A percentile compares a stretch with the other conserved stretches of the same genome.
phyloP scores from a whole-genome alignment of 495 filamentous ascomycete species.

The Neurospora discreta region DNA sequence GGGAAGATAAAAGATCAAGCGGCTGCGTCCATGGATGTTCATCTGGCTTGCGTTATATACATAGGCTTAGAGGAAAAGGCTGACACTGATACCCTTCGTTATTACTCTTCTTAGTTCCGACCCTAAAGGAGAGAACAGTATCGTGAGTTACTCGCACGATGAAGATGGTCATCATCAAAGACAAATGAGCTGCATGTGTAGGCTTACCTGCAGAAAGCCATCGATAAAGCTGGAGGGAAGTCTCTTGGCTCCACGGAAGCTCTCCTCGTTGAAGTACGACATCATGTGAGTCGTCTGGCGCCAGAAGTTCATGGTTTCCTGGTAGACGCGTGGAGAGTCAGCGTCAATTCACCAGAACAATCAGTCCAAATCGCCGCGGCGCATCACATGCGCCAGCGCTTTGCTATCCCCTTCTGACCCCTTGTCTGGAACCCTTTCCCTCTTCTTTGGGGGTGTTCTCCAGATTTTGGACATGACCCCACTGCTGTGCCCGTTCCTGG shows the following conservation, averaged over 20 bases:
- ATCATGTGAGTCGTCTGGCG: conserved; percentile 93
- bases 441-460: neutral
- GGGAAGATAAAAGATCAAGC: neutral
- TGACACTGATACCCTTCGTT: neutral
- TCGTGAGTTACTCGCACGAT: neutral
- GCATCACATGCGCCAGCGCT: neutral
- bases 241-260: conserved; percentile 56
- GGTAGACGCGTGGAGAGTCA: neutral
- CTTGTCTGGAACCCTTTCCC: neutral
- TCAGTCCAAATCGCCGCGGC: neutral
- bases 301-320: conserved; percentile 99
- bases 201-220: conserved; percentile 76
- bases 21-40: neutral
- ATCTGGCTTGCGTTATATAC: neutral
- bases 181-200: neutral
- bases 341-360: neutral
- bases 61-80: neutral
- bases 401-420: neutral
- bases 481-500: neutral
- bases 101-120: conserved; percentile 34
- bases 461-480: neutral
- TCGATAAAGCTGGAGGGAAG: conserved; percentile 81
- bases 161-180: neutral
- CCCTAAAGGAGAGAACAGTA: conserved; percentile 23
- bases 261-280: conserved; percentile 90